Evolutionary conservation across 202 grass and related monocot genomes (phyloP).

Genomic region (Alloteropsis angusta): DNA sequence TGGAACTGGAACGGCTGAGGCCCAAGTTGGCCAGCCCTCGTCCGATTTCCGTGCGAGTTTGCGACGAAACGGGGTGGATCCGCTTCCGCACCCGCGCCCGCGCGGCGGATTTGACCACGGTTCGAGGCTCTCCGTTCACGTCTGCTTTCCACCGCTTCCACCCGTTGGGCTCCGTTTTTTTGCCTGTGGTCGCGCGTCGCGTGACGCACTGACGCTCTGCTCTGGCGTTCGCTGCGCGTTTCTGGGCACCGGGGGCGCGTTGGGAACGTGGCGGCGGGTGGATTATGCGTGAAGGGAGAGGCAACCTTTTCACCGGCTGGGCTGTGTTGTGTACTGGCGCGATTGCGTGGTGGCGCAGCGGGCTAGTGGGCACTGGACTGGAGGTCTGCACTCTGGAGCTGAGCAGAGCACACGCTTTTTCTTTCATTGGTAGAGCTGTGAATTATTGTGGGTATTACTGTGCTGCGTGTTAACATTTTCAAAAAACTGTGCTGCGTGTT

Average conservation of each 20-base stretch:
- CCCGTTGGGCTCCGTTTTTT: not conserved
- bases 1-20: not conserved
- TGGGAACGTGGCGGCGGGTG: conserved; percentile 16
- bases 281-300: conserved; percentile 36
- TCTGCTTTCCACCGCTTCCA: not conserved
- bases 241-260: not conserved
- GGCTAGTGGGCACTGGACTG: not conserved
- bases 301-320: not conserved
- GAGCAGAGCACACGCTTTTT: not conserved
- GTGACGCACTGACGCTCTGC: no score
- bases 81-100: no score
- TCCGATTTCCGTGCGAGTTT: not conserved
- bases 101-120: not conserved
- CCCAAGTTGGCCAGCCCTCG: no score
- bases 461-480: no score
- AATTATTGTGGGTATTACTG: not conserved
- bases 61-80: not conserved
- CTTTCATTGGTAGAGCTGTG: not conserved
- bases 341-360: not conserved
- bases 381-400: no score
- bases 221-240: not conserved
- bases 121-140: not conserved
- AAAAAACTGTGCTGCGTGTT: no score
- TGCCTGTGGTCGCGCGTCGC: not conserved
- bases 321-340: not conserved